phyloP scores from a whole-genome alignment of 1,284 basidiomycete species.

The Caloboletus firmus region DNA sequence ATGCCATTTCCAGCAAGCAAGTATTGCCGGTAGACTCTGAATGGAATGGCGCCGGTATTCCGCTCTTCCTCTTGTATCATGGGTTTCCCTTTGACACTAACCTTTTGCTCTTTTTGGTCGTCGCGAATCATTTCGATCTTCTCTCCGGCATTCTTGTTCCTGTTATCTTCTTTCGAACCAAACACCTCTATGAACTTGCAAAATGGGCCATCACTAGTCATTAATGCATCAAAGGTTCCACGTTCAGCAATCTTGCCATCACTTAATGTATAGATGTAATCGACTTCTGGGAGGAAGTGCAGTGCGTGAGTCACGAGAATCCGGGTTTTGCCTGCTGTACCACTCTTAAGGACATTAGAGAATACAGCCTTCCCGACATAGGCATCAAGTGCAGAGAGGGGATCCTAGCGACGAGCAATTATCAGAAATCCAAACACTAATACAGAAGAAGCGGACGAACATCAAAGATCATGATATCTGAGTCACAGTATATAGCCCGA shows the following conservation, averaged over 20 bases:
- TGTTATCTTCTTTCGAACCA: constrained; percentile 48
- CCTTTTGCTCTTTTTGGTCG: constrained; percentile 30
- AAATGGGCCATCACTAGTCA: constrained; percentile 67
- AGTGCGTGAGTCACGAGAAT: constrained; percentile 84
- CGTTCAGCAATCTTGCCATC: constrained; percentile 76
- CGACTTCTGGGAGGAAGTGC: constrained; percentile 77
- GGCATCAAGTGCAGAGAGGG: constrained; percentile 77
- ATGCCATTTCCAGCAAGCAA: constrained; percentile 57
- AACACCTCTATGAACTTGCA: constrained; percentile 69
- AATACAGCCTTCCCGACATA: constrained; percentile 88
- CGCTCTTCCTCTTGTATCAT: constrained; percentile 55
- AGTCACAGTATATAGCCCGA: constrained; percentile 82
- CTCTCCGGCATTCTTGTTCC: constrained; percentile 29
- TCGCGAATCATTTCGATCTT: constrained; percentile 27
- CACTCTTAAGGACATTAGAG: constrained; percentile 72
- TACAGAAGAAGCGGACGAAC: constrained; percentile 30
- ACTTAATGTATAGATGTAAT: constrained; percentile 69
- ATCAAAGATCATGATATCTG: constrained; percentile 85
- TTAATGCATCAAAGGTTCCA: constrained; percentile 73
- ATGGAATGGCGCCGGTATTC: constrained; percentile 51
- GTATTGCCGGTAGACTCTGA: constrained; percentile 55
- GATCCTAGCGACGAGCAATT: constrained; percentile 48
- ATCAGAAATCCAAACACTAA: neutral
- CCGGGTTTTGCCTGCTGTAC: constrained; percentile 66
- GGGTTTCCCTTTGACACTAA: constrained; percentile 12